phyloP scores from a whole-genome alignment of 2,329 filamentous ascomycete species.

The Metarhizium album region DNA sequence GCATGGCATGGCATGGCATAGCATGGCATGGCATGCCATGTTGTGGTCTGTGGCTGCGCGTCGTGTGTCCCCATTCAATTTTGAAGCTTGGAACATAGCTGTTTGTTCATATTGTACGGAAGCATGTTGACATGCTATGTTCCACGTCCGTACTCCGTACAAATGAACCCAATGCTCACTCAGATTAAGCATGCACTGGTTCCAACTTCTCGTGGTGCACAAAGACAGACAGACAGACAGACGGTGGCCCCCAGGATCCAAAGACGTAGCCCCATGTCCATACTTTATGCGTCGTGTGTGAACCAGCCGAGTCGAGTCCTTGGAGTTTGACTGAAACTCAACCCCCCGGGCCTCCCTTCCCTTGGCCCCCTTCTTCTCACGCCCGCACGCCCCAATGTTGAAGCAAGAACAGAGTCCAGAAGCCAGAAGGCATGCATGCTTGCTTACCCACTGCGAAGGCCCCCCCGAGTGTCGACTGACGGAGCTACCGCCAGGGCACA shows the following conservation, averaged over 20 bases:
- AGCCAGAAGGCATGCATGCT: too few relatives aligned
- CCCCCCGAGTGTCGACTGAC: not conserved
- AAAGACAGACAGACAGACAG: not conserved
- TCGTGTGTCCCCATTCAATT: not conserved
- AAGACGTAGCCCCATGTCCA: not conserved
- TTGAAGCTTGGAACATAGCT: not conserved
- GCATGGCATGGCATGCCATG: not conserved
- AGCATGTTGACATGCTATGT: not conserved
- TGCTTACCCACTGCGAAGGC: too few relatives aligned
- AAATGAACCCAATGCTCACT: not conserved
- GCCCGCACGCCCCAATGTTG: not conserved
- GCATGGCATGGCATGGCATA: too few relatives aligned
- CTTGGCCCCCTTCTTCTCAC: not conserved
- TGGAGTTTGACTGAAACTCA: not conserved
- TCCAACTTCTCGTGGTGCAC: not conserved
- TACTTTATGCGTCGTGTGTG: not conserved
- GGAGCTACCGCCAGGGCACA: too few relatives aligned
- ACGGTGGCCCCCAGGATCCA: not conserved
- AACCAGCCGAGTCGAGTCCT: not conserved
- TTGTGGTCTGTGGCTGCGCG: not conserved
- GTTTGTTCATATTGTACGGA: not conserved
- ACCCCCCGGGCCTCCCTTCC: too few relatives aligned
- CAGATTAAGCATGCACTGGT: not conserved
- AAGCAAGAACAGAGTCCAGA: not conserved
- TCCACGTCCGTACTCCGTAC: not conserved